A percentile compares a stretch with the other conserved stretches of the same genome.
Evolutionary conservation across 202 grass and related monocot genomes (phyloP).

Genomic region (Musa balbisiana): DNA sequence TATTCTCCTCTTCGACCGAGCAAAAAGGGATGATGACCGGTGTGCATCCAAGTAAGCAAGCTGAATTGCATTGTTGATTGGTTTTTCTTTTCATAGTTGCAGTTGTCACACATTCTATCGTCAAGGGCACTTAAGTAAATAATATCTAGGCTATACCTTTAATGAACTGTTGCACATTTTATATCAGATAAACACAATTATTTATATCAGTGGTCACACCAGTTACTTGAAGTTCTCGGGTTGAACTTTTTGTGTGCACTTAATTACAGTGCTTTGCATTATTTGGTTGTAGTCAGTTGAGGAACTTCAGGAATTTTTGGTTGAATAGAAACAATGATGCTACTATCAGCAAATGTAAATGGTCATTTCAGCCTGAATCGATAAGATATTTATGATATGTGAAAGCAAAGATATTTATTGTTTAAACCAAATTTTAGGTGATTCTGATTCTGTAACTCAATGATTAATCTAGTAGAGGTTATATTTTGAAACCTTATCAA

Average conservation of each 20-base stretch:
- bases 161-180: not conserved
- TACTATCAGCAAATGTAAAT: not conserved
- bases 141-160: no score
- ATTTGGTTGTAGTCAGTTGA: not conserved
- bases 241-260: not conserved
- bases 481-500: no score
- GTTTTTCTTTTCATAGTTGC: not conserved
- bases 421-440: not conserved
- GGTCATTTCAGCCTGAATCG: not conserved
- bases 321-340: not conserved
- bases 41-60: constrained; percentile 88
- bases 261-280: not conserved
- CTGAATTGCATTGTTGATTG: not conserved
- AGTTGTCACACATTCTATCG: not conserved
- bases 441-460: not conserved
- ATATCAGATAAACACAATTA: not conserved
- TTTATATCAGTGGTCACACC: not conserved
- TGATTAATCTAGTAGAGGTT: not conserved
- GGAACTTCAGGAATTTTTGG: not conserved
- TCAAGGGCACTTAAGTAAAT: no score
- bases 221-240: not conserved
- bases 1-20: constrained; percentile 88
- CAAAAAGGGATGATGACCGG: constrained; percentile 94
- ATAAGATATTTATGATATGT: no score
- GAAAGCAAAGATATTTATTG: no score